Evolutionary conservation across 116 monocot genomes (phyloP), one percentile per base, ranked within the genome.

Genomic region (Posidonia oceanica): DNA sequence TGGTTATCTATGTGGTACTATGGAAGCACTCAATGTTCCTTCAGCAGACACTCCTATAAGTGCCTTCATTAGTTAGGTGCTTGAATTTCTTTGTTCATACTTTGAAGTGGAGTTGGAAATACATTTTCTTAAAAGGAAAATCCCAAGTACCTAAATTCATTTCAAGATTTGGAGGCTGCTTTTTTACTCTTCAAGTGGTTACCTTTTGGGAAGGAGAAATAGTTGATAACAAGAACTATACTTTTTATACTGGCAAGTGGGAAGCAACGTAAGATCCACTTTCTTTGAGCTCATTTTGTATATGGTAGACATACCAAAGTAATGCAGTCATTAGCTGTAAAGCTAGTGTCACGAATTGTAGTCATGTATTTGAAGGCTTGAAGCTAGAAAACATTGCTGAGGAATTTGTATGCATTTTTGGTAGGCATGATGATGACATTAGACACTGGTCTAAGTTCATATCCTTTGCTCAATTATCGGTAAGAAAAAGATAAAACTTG

Each of bases 131-230:
- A n/a, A n/a, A n/a, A n/a, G n/a, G n/a, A n/a, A n/a, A n/a, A n/a
- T n/a, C n/a, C n/a, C n/a, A n/a, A n/a, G n/a, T n/a, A n/a, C n/a
- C n/a, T n/a, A 29, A 44, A 44, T 44, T 44, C 44, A 44, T 44
- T 7, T 44, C 44, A 44, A 44, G 44, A 44, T n/a, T 44, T 44
- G 44, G 44, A 44, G 44, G 44, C 44, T 44, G 2, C 10, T 44
- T 44, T 44, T 6, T 21, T 44, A 8, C 20, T 69, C 67, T 69
- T 70, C 69, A 89, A 92, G 97, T 97, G 36, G 83, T 97, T 59
- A 97, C 97, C 40, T 98, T 98, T 80, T 98, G 97, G 97, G 89
- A 92, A 69, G 97, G 97, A 79, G 97, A 98, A 75, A 87, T 92
- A 36, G 85, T 98, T 59, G 93, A 98, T 77, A 75, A 75, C 21